phyloP scores from a whole-genome alignment of 2,329 filamentous ascomycete species.

The Talaromyces rugulosus region DNA sequence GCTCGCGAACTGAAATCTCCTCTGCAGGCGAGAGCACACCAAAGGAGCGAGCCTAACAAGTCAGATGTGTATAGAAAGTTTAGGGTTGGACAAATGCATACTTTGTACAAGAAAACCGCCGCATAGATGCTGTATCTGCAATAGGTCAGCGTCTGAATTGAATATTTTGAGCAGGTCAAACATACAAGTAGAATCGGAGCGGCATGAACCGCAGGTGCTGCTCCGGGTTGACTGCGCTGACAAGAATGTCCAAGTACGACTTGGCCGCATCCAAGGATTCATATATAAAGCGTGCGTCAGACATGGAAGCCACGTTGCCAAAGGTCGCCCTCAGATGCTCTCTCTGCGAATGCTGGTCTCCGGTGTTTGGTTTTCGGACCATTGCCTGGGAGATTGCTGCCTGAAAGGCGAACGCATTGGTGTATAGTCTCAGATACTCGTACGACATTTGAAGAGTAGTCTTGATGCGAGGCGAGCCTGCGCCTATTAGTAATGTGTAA shows the following conservation, averaged over 20 bases:
- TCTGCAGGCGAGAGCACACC: slow-evolving; percentile 56
- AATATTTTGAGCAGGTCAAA: neutral
- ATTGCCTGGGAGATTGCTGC: slow-evolving; percentile 57
- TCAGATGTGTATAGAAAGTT: neutral
- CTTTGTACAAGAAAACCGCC: slow-evolving; percentile 63
- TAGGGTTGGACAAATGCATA: slow-evolving; percentile 18
- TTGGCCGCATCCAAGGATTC: slow-evolving; percentile 63
- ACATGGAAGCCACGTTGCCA: slow-evolving; percentile 55
- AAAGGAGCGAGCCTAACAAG: slow-evolving; percentile 50
- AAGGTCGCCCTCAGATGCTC: slow-evolving; percentile 44
- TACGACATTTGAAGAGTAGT: slow-evolving; percentile 66
- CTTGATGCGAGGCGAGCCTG: slow-evolving; percentile 61
- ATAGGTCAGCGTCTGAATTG: slow-evolving; percentile 12
- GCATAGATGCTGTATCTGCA: slow-evolving; percentile 54
- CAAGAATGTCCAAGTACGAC: slow-evolving; percentile 56
- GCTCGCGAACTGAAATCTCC: slow-evolving; percentile 52
- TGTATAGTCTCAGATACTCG: slow-evolving; percentile 68
- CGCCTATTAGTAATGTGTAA: slow-evolving; percentile 8
- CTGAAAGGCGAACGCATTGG: slow-evolving; percentile 72
- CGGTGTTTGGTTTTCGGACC: slow-evolving; percentile 34
- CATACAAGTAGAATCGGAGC: slow-evolving; percentile 58
- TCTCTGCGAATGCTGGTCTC: slow-evolving; percentile 32
- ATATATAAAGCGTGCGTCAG: slow-evolving; percentile 63
- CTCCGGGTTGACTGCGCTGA: slow-evolving; percentile 56
- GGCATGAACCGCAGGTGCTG: slow-evolving; percentile 61